A percentile compares a stretch with the other conserved stretches of the same genome.
These are phyloP conservation scores for carrot (Daucus carota) DNA, from an alignment of 129 eudicot genomes.

Conservation along the genomic window DH1_v3.0 NC_030384.2:45168001-45168500, in stretches of 20 bases:
- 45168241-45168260: background rate
- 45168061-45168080: background rate
- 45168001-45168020: background rate
- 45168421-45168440: background rate
- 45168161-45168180: background rate
- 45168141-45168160: background rate
- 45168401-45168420: background rate
- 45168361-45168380: background rate
- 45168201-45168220: background rate
- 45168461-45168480: conserved; percentile 60
- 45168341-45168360: background rate
- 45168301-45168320: background rate
- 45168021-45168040: background rate
- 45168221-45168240: background rate
- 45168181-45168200: background rate
- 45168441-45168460: background rate
- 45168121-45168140: background rate
- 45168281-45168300: background rate
- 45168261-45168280: background rate
- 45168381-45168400: background rate
- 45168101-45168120: background rate
- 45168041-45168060: background rate
- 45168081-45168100: background rate
- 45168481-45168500: conserved; percentile 98
- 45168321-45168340: background rate